phyloP scores from a whole-genome alignment of 345 rosid genomes.

The Brassica incana region DNA sequence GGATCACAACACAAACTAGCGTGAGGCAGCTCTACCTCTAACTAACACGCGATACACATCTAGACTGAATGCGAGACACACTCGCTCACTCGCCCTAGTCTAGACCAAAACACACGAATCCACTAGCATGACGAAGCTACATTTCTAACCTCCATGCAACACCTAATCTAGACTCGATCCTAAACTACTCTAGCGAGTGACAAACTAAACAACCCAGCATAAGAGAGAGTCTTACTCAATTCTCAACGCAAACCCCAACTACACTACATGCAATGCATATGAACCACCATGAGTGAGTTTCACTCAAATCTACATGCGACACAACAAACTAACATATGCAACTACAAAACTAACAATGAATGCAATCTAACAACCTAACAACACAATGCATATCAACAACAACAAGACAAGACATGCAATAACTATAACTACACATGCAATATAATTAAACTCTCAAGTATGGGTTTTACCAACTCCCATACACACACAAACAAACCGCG shows the following conservation, averaged over 20 bases:
- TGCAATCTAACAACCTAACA: neutral
- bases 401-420: neutral
- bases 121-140: too few relatives aligned
- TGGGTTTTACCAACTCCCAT: neutral
- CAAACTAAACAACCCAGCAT: too few relatives aligned
- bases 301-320: neutral
- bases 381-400: neutral
- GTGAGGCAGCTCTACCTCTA: neutral
- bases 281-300: too few relatives aligned
- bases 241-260: too few relatives aligned
- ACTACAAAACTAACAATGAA: neutral
- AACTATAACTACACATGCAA: neutral
- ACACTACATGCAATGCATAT: too few relatives aligned
- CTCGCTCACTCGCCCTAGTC: neutral
- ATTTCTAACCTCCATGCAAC: too few relatives aligned
- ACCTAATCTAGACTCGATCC: too few relatives aligned
- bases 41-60: neutral
- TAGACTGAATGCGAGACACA: neutral
- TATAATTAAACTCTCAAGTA: neutral
- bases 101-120: neutral
- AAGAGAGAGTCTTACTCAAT: too few relatives aligned
- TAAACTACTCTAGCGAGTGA: too few relatives aligned
- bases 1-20: neutral
- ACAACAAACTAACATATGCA: neutral
- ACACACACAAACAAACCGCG: neutral